Base-by-base conservation (phyloP, 139 green algal species). In the Volvox reticuliferus region DNA sequence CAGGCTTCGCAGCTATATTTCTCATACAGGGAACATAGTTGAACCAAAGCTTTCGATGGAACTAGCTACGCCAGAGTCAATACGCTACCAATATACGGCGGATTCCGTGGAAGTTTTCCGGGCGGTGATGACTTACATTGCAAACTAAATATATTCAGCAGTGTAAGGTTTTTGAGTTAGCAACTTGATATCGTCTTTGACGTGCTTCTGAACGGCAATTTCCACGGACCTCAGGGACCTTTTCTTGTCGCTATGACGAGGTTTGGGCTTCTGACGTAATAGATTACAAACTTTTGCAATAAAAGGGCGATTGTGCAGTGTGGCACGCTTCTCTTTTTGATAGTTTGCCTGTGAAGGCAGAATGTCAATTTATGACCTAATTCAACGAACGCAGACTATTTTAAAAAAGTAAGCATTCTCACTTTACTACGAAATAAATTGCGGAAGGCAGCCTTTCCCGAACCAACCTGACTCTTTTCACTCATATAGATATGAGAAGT, bases 401-500 rank as follows among this genome's bases (percentile, higher is more conserved):
- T 55, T 95, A 0, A 95, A 94, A 50, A 95, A 95, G 93, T 95
- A 37, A 85, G 32, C 35, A 50, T 36, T 9, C 21, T 44, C 13
- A 6, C 77, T 19, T 22, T 0, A 28, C 65, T 12, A 69, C 19
- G 62, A 17, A 17, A 19, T 73, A 30, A 28, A 28, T 9, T 28
- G n/a, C n/a, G 65, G 24, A 24, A 73, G 65, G 65, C 6, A 28
- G 65, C 65, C 24, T 28, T 24, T 73, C 65, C 65, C 2, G 2
- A 28, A 73, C 65, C 65, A 30, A 16, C 12, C 12, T 73, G 65
- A 24, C 24, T 28, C 44, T 9, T 55, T 55, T 14, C 44, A 73
- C 37, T 26, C 28, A 44, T 3, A 68, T 79, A 98, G 96, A 84
- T 98, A 98, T 92, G 96, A 97, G 44, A 96, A 97, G 69, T 98